Conservation (phyloP, 495 filamentous ascomycete species). For the Pseudevernia furfuracea region DNA sequence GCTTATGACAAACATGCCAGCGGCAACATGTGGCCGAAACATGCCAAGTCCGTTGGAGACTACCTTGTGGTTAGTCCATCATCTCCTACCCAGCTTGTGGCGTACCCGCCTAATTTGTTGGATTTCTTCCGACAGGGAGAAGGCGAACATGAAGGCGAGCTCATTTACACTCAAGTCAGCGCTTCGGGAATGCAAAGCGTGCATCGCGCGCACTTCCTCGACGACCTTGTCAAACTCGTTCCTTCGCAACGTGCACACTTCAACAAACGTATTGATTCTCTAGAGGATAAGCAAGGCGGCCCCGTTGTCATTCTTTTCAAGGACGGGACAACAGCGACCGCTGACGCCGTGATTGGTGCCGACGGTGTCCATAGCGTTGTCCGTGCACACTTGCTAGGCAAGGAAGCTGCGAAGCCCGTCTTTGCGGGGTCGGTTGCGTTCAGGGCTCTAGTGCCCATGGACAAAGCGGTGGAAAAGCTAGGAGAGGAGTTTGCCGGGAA, state of each 20-base stretch:
- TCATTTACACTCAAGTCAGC: conserved; percentile 8
- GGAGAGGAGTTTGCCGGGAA: conserved; percentile 36
- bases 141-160: conserved; percentile 11
- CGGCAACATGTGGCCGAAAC: conserved; percentile 34
- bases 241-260: conserved; percentile 39
- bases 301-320: conserved; percentile 32
- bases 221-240: conserved; percentile 41
- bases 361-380: conserved; percentile 43
- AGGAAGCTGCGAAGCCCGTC: conserved; percentile 31
- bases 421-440: conserved; percentile 44
- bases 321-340: conserved; percentile 20
- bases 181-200: conserved; percentile 34
- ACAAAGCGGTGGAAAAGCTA: conserved; percentile 39
- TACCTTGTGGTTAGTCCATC: conserved; percentile 14
- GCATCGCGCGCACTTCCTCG: conserved; percentile 44
- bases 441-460: conserved; percentile 45
- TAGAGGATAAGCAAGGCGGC: conserved; percentile 11
- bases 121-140: background rate
- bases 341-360: conserved; percentile 37
- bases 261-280: conserved; percentile 35
- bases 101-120: background rate
- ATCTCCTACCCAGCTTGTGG: background rate
- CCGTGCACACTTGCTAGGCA: conserved; percentile 36
- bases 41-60: conserved; percentile 12
- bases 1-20: conserved; percentile 36